These are phyloP conservation scores for Saccharum hybrid DNA, from an alignment of 202 grass and related monocot species.

Conservation along the genomic window DNA sequence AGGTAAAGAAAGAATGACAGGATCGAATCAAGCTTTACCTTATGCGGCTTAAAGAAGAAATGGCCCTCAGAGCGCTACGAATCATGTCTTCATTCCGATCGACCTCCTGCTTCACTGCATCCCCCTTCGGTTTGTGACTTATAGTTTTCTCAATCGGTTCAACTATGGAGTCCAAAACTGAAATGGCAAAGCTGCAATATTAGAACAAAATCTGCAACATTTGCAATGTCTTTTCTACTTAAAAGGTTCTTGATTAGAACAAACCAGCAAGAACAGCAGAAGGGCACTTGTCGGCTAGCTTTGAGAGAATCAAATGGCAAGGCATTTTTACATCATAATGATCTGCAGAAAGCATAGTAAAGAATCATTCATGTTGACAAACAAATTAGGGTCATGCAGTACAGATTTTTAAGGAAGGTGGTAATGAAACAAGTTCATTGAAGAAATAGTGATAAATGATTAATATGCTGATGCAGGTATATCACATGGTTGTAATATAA, in stretches of 20 bases:
- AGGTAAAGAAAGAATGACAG: neutral
- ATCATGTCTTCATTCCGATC: constrained; percentile 99
- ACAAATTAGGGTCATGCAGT: neutral
- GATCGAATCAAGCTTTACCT: constrained; percentile 51
- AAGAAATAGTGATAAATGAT: neutral
- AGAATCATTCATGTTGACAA: constrained; percentile 6
- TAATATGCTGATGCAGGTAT: neutral
- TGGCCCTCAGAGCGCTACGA: constrained; percentile 85
- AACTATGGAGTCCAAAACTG: constrained; percentile 94
- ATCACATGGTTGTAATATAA: neutral
- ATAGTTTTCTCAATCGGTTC: constrained; percentile 94
- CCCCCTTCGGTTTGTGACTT: constrained; percentile 82
- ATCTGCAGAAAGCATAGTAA: constrained; percentile 55
- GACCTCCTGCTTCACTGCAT: constrained; percentile 98
- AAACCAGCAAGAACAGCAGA: constrained; percentile 91
- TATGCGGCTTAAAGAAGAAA: constrained; percentile 80
- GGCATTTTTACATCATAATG: constrained; percentile 99
- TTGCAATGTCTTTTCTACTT: neutral
- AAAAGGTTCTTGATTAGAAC: constrained; percentile 25
- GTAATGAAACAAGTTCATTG: neutral
- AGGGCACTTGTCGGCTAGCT: constrained; percentile 98
- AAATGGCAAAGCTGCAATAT: constrained; percentile 38
- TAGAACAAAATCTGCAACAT: constrained; percentile 35
- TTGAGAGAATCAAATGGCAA: constrained; percentile 98
- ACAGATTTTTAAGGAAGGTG: neutral